Evolutionary conservation across 768 basidiomycete species (phyloP), one percentile per base, ranked within the genome.

Genomic region (Naganishia antarctica): DNA sequence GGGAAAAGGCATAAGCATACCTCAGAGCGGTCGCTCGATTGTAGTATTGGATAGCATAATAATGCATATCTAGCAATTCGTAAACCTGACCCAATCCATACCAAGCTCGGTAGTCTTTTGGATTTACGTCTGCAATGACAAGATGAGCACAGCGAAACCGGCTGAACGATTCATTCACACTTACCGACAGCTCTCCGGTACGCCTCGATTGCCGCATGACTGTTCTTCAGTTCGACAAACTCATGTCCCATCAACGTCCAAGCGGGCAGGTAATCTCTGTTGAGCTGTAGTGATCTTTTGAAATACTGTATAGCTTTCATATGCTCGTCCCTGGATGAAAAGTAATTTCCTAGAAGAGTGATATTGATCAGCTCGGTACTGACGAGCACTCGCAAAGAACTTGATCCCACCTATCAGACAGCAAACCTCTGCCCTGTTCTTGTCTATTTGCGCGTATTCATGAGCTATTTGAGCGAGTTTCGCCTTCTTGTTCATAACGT

Each of bases 171-270:
- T 47, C 46, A 41, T 6, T 7, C 28, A 12, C 3, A 78, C 87
- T 62, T 78, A 91, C 93, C 91, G 66, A 98, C 86, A 59, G 96
- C 96, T 73, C 92, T 84, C 61, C 96, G 85, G 78, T 98, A 99
- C 11, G 92, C 90, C 79, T 98, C 96, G 61, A 98, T 96, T 16
- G 96, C 94, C 1, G 96, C 96, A 81, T 98, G 93, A 4, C 91
- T 91, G 77, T 99, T 98, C 80, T 98, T 98, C 87, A 96, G 87
- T 79, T 99, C 96, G 46, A 99, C 89, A 71, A 89, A 97, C 78
- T 98, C 96, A 73, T 99, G 96, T 0, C 96, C 96, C 91, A 99
- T 92, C 68, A 99, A 80, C 4, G 94, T 98, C 96, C 96, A 99
- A 5, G 96, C 96, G 7, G 92, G 89, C 47, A 98, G 82, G 78